Conservation (phyloP, 1,139 yeast species). For the Zygosaccharomyces pseudobailii region DNA sequence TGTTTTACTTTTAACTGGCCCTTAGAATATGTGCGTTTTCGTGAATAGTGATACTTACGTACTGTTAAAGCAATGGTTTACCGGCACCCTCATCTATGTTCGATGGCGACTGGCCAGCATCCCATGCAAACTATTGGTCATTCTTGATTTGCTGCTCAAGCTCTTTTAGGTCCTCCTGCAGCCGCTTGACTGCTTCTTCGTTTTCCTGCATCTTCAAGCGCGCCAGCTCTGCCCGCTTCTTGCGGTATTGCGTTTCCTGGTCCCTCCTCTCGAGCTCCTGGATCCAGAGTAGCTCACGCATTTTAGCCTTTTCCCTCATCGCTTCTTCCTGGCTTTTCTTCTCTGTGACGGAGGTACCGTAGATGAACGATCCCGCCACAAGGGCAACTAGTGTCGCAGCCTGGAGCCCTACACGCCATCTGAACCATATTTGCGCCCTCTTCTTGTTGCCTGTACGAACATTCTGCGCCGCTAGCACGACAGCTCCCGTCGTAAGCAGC, state of each 20-base stretch:
- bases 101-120: background rate
- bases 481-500: conserved; percentile 74
- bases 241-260: conserved; percentile 61
- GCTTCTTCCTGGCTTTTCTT: conserved; percentile 55
- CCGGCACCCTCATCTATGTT: too few species aligned
- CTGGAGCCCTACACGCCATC: conserved; percentile 86
- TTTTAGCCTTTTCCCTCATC: conserved; percentile 59
- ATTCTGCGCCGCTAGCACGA: conserved; percentile 71
- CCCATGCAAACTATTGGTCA: background rate
- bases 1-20: background rate
- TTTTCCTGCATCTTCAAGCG: conserved; percentile 36
- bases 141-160: conserved; percentile 20
- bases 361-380: conserved; percentile 70
- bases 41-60: background rate
- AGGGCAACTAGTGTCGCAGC: conserved; percentile 76
- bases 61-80: background rate
- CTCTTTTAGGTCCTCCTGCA: conserved; percentile 28
- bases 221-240: conserved; percentile 48
- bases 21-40: background rate
- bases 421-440: conserved; percentile 79
- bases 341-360: conserved; percentile 39
- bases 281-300: conserved; percentile 84
- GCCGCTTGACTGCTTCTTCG: conserved; percentile 28
- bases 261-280: conserved; percentile 89
- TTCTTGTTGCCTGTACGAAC: conserved; percentile 66